Evolutionary conservation across 2,329 filamentous ascomycete genomes (phyloP).

Genomic region (Fusarium sacchari): DNA sequence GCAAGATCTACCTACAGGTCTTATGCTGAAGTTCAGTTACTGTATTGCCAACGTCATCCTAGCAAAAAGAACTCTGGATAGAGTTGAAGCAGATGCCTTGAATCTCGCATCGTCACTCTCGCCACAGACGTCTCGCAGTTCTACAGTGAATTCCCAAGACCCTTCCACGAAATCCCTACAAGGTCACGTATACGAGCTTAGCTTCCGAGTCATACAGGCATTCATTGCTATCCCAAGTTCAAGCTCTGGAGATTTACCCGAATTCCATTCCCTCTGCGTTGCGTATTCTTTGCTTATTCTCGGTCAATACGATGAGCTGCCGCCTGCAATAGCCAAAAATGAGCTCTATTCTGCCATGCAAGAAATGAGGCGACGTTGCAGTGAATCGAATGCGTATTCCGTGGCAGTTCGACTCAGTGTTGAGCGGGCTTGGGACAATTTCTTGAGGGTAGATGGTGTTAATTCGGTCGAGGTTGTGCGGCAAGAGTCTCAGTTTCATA

Average conservation of each 20-base stretch:
- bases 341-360: constrained; percentile 1
- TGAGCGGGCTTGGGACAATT: constrained; percentile 21
- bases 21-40: constrained; percentile 17
- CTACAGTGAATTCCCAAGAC: constrained; percentile 1
- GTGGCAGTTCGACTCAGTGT: constrained; percentile 23
- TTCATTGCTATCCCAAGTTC: constrained; percentile 15
- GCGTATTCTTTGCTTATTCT: constrained; percentile 24
- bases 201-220: constrained; percentile 16
- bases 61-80: constrained; percentile 17
- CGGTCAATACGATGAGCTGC: constrained; percentile 19
- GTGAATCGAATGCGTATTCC: constrained; percentile 7
- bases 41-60: constrained; percentile 22
- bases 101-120: background rate
- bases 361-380: constrained; percentile 18
- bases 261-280: constrained; percentile 22
- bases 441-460: background rate
- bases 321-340: background rate
- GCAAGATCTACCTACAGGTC: constrained; percentile 10
- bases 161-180: constrained; percentile 6
- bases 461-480: background rate
- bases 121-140: background rate
- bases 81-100: constrained; percentile 2
- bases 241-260: constrained; percentile 18
- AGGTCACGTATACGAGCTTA: constrained; percentile 11
- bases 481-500: background rate